Base-by-base conservation (phyloP, 2,329 filamentous ascomycete genomes). In the Pseudohalonectria lignicola region DNA sequence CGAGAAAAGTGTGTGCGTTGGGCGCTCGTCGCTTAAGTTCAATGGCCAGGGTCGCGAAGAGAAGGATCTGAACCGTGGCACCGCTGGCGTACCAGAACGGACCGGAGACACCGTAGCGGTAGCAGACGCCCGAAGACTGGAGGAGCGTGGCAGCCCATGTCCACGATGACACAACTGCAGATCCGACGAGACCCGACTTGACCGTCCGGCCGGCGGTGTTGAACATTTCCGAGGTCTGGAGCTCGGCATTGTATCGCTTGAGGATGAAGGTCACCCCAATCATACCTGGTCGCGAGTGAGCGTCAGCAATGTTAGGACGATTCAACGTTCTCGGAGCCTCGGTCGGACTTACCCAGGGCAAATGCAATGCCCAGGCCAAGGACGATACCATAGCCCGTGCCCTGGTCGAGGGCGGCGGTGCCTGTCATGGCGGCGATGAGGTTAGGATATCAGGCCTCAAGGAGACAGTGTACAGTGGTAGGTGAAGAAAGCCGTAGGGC, bases 181-280 rank as follows among this genome's bases (percentile, higher is more conserved):
- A 84, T 10, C 85, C 84, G 1, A 94, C 86, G 12, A 94, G 69
- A 31, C 87, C 88, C 8, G 85, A 87, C 55, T 94, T 94, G 47
- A 94, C 85, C 2, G 84, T 87, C 44, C 88, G 71, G 15, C 86
- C 86, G 36, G 87, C 87, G 0, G 87, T 94, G 45, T 74, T 87
- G 67, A 94, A 94, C 76, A 87, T 92, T 62, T 94, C 87, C 0
- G 83, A 88, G 0, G 88, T 94, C 57, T 94, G 86, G 3, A 88
- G 66, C 56, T 92, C 86, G 36, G 54, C 49, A 40, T 66, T 66
- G 47, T 66, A 66, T 16, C 58, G 49, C 6, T 49, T 47, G 4
- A 61, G 50, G 33, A 59, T 51, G 36, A 56, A 59, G 1, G 57
- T 61, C 21, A 59, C 50, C 12, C 54, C 43, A n/a, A 60, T 60